Percentiles rank a stretch among this genome's conserved stretches.
These are phyloP conservation scores for Metschnikowia kunwiensis DNA, from an alignment of 805 yeast species.

Conservation along the genomic window DNA sequence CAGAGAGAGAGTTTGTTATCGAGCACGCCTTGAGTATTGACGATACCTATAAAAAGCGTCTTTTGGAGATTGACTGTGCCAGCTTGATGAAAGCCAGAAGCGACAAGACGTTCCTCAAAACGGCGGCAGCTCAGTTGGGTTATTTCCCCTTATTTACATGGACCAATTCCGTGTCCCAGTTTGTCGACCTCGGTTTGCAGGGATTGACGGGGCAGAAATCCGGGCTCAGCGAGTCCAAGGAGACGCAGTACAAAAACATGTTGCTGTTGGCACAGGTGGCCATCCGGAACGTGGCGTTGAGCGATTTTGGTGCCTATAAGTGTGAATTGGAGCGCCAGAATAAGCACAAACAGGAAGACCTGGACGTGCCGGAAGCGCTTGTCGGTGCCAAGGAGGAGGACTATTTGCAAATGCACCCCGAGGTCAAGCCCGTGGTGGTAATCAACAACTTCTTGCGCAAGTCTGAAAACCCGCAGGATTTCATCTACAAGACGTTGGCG, in stretches of 20 bases:
- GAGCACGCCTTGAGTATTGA: constrained; percentile 62
- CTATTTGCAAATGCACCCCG: constrained; percentile 80
- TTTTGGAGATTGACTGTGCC: constrained; percentile 77
- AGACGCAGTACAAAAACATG: constrained; percentile 78
- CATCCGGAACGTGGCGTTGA: constrained; percentile 56
- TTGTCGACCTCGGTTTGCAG: constrained; percentile 81
- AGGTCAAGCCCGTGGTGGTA: constrained; percentile 79
- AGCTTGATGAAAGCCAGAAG: constrained; percentile 66
- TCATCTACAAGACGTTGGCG: constrained; percentile 69
- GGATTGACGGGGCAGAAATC: constrained; percentile 93
- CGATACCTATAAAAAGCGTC: constrained; percentile 39
- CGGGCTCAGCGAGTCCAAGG: constrained; percentile 80
- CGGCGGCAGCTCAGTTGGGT: constrained; percentile 75
- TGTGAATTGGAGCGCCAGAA: constrained; percentile 21
- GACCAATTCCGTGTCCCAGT: constrained; percentile 74
- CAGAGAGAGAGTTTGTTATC: constrained; percentile 76
- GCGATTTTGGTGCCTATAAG: constrained; percentile 31
- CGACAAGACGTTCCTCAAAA: constrained; percentile 64
- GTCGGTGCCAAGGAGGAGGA: constrained; percentile 67
- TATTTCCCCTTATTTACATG: constrained; percentile 94
- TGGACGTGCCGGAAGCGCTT: constrained; percentile 20
- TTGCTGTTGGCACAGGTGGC: constrained; percentile 69
- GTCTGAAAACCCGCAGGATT: constrained; percentile 49
- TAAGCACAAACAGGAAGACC: constrained; percentile 12
- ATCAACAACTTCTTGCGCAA: constrained; percentile 68